Evolutionary conservation across 306 rosid genomes (phyloP), one percentile per base, ranked within the genome.

Genomic region (Vigna angularis): DNA sequence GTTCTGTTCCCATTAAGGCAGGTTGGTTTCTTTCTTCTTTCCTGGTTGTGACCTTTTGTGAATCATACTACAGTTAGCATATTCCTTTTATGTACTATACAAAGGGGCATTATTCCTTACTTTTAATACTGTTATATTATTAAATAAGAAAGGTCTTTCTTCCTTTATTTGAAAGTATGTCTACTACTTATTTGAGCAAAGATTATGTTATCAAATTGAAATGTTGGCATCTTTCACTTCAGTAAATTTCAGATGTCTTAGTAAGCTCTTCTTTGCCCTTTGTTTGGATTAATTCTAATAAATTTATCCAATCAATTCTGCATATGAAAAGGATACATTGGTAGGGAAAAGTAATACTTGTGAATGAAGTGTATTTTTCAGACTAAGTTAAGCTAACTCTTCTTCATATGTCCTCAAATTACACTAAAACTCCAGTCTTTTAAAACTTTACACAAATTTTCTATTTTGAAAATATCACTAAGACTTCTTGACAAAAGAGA

Each of bases 1-100:
- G 99, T 63, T 86, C 98, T 32, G 90, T 93, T 59, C 96, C 99
- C 48, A 68, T 87, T 45, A 91, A 92, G 47, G 88, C 99, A 20
- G 94, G 98, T 95, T 68, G 78, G 84, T 77, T 59, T 73, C 48
- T 70, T 80, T 36, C 61, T 47, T 32, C 72, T 62, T 65, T 63
- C 5, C 17, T 68, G 56, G 15, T 75, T 75, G 38, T 66, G 66
- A 57, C 55, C 56, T 67, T 81, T 66, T 34, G 12, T 45, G 17
- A 56, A 26, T 12, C 49, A 42, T 13, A 42, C 48, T 6, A 14
- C 73, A 53, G 12, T 42, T 20, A 10, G 2, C 69, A 74, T 61
- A 74, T 59, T 51, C 66, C 28, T 66, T 1, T 6, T 18, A 67
- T 50, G 72, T 50, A 58, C 55, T 9, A 0, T 13, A 12, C 30